Evolutionary conservation across 371 early-diverging fungal genomes (phyloP), one percentile per base, ranked within the genome.

Genomic region (Basidiobolus heterosporus): DNA sequence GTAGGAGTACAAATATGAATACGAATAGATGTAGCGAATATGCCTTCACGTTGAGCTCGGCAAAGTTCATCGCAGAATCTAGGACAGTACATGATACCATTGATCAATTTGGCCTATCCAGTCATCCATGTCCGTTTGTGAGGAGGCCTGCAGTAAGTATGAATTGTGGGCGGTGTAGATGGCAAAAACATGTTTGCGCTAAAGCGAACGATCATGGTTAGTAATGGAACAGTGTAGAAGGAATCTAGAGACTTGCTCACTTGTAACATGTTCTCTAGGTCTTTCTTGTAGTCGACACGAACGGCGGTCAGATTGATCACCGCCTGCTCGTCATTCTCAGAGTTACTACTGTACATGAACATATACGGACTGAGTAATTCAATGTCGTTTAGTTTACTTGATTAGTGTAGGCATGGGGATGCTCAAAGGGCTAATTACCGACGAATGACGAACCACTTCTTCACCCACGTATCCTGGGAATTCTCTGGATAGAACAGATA

Each of bases 401-500:
- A 23, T 15, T 11, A 6, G 36, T 24, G 23, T 18, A 20, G n/a
- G n/a, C 3, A 9, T 20, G 30, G n/a, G 38, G 35, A 13, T 19
- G 21, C n/a, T n/a, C n/a, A n/a, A n/a, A 20, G 48, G 4, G 52
- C 5, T 20, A 20, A 17, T 52, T 69, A 72, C 62, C 82, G 69
- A 38, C 86, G 79, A 44, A 91, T 70, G 35, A 88, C 86, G 62
- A 86, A 76, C 82, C 81, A 88, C 3, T 80, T 69, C 46, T 76
- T 74, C 2, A 70, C 62, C 91, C 91, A 91, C 18, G 55, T 52
- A 46, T 79, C 79, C 16, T 68, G 68, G 9, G 69, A 61, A 46
- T 70, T 60, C 41, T 82, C 72, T 23, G 76, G 78, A 48, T 70
- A 75, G 15, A 72, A 61, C 17, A 76, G 57, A 43, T 74, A 72